A percentile compares a stretch with the other conserved stretches of the same genome.
Evolutionary conservation across 2,329 filamentous ascomycete genomes (phyloP).

Genomic region (Talaromyces funiculosus): DNA sequence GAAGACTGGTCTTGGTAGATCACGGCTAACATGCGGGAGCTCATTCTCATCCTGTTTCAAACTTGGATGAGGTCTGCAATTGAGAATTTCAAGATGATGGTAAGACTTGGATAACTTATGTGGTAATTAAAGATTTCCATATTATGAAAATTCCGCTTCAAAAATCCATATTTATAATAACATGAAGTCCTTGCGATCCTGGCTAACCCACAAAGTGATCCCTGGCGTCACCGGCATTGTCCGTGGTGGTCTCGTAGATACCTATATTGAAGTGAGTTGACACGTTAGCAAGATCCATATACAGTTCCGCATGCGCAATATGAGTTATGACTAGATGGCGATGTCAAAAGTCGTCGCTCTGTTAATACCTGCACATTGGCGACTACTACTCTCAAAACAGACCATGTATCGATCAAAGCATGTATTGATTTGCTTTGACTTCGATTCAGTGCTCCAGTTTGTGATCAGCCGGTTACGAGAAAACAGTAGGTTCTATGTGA

Average conservation of each 20-base stretch:
- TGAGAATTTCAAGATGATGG: background rate
- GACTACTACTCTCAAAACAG: slow-evolving; percentile 36
- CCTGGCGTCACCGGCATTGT: slow-evolving; percentile 21
- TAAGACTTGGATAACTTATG: background rate
- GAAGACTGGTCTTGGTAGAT: background rate
- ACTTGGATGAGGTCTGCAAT: background rate
- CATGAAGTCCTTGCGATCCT: slow-evolving; percentile 10
- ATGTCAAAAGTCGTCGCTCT: background rate
- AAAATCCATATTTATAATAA: background rate
- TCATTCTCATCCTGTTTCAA: no score
- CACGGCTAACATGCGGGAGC: no score
- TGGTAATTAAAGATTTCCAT: background rate
- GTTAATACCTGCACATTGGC: slow-evolving; percentile 46
- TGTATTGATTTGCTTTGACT: slow-evolving; percentile 26
- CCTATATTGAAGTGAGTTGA: slow-evolving; percentile 28
- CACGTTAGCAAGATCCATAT: slow-evolving; percentile 25
- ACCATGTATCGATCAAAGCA: slow-evolving; percentile 34
- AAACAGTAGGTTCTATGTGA: slow-evolving; percentile 32
- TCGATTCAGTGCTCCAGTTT: slow-evolving; percentile 36
- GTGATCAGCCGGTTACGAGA: slow-evolving; percentile 32
- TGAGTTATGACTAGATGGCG: background rate
- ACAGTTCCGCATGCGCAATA: slow-evolving; percentile 29
- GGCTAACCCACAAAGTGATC: slow-evolving; percentile 13
- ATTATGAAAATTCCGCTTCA: background rate
- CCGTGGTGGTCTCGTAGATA: slow-evolving; percentile 27